Evolutionary conservation across 306 rosid species (phyloP).

Genomic region (Rosa chinensis): DNA sequence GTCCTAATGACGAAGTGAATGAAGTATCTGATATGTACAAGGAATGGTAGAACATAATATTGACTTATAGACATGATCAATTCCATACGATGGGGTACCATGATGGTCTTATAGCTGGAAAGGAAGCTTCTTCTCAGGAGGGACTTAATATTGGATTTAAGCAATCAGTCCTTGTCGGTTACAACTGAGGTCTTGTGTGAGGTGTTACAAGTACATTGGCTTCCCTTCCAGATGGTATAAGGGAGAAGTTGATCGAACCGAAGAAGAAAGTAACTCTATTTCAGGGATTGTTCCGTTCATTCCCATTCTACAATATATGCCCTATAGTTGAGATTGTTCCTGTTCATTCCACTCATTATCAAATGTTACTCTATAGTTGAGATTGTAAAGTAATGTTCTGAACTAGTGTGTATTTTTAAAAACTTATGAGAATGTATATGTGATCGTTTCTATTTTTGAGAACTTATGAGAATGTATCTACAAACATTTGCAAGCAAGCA

Average conservation of each 20-base stretch:
- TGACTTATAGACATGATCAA: too few relatives aligned
- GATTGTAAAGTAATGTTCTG: too few relatives aligned
- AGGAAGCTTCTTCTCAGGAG: constrained; percentile 84
- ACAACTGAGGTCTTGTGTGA: constrained; percentile 75
- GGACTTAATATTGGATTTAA: constrained; percentile 82
- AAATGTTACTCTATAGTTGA: too few relatives aligned
- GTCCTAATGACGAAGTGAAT: too few relatives aligned
- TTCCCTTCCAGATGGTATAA: constrained; percentile 59
- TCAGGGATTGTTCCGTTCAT: constrained; percentile 52
- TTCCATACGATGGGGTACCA: constrained; percentile 60
- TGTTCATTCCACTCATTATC: too few relatives aligned
- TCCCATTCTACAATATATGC: constrained; percentile 67
- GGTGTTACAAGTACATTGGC: constrained; percentile 81
- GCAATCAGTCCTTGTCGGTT: constrained; percentile 60
- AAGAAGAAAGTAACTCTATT: constrained; percentile 51
- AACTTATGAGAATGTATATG: too few relatives aligned
- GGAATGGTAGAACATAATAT: too few relatives aligned
- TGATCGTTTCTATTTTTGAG: too few relatives aligned
- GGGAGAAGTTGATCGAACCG: constrained; percentile 53
- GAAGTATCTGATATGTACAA: too few relatives aligned
- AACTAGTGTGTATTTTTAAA: too few relatives aligned
- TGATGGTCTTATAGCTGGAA: constrained; percentile 72
- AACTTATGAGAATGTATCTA: too few relatives aligned
- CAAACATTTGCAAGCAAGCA: too few relatives aligned
- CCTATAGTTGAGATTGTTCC: constrained; percentile 16